A percentile compares a stretch with the other conserved stretches of the same genome.
Evolutionary conservation across 305 asterid species (phyloP).

Genomic region (Striga hermonthica): DNA sequence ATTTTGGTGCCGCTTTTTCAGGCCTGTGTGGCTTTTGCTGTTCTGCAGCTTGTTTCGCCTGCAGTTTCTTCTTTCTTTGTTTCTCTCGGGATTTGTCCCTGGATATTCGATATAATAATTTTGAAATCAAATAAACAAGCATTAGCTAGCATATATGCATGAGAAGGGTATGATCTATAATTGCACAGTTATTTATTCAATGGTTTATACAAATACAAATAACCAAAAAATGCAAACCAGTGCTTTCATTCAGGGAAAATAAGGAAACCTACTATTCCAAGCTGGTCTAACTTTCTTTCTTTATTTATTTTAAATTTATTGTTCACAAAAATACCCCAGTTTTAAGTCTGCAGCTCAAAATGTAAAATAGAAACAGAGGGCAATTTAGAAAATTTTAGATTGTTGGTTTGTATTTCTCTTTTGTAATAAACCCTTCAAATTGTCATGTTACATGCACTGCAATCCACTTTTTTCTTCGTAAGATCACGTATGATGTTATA

Average conservation of each 20-base stretch:
- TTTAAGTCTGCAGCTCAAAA: too few relatives aligned
- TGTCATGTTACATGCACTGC: too few relatives aligned
- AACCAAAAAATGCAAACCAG: not conserved
- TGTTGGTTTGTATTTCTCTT: too few relatives aligned
- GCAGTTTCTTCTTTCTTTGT: conserved; percentile 80
- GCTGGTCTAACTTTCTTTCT: not conserved
- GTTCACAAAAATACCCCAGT: too few relatives aligned
- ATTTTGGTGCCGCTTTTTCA: conserved; percentile 30
- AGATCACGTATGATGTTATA: not conserved
- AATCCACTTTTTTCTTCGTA: too few relatives aligned
- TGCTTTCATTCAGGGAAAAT: not conserved
- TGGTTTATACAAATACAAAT: not conserved
- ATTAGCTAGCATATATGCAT: not conserved
- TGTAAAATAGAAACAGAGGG: not conserved
- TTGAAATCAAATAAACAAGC: not conserved
- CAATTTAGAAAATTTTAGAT: too few relatives aligned
- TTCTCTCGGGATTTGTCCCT: conserved; percentile 88
- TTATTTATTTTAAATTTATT: too few relatives aligned
- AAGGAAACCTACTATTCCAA: not conserved
- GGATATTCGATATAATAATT: conserved; percentile 9
- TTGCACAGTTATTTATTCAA: not conserved
- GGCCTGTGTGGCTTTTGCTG: conserved; percentile 44
- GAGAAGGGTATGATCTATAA: not conserved
- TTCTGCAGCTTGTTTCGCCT: conserved; percentile 55
- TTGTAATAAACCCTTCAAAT: too few relatives aligned